Percentiles rank a stretch among this genome's conserved stretches.
Conservation (phyloP, 176 grass and related monocot genomes). For the Neostapfia colusana region DNA sequence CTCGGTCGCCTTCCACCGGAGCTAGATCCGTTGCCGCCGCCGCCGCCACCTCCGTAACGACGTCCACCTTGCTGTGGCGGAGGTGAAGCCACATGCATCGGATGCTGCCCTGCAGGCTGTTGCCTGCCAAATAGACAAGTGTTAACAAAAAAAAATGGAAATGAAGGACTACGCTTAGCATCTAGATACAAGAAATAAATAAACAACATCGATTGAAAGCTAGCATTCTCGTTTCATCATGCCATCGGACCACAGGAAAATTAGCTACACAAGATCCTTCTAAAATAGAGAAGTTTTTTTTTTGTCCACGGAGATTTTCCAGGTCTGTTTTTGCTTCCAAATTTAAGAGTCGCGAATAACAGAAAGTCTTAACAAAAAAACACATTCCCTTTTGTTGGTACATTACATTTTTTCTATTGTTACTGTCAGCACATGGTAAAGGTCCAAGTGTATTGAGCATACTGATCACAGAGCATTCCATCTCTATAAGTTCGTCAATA, state of each 20-base stretch:
- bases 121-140: conserved; percentile 32
- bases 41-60: conserved; percentile 6
- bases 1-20: conserved; percentile 25
- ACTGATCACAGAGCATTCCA: too few species aligned
- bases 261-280: background rate
- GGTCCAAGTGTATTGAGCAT: background rate
- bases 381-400: background rate
- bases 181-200: background rate
- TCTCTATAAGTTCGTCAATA: background rate
- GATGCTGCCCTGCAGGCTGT: conserved; percentile 39
- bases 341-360: background rate
- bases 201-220: too few species aligned
- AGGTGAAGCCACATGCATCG: conserved; percentile 27
- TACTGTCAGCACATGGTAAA: background rate
- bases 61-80: conserved; percentile 22
- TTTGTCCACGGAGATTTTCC: background rate
- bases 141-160: conserved; percentile 1
- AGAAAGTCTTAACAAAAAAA: background rate
- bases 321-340: background rate
- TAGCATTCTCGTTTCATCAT: background rate
- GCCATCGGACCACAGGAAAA: background rate
- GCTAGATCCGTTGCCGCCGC: background rate
- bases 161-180: background rate
- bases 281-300: background rate
- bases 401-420: background rate